These are phyloP conservation scores for Neonectria ditissima DNA, from an alignment of 2,329 filamentous ascomycete genomes.

Conservation along the genomic window DNA sequence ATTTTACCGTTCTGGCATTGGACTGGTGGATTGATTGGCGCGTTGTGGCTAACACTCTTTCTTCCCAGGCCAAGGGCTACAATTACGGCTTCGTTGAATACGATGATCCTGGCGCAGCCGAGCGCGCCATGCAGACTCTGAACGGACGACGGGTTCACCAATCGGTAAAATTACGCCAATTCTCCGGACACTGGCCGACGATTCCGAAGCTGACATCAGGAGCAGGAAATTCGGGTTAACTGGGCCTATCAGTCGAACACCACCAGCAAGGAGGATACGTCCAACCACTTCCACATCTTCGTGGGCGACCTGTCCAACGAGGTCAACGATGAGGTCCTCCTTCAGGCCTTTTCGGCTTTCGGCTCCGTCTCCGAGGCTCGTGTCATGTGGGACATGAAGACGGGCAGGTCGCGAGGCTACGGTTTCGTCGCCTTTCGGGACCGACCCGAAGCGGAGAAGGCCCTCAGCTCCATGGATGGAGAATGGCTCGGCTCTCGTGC, in stretches of 20 bases:
- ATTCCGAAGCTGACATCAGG: constrained; percentile 37
- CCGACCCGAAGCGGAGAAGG: constrained; percentile 92
- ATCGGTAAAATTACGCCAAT: constrained; percentile 68
- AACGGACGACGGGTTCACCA: constrained; percentile 97
- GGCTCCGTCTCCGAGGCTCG: constrained; percentile 96
- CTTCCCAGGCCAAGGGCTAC: constrained; percentile 85
- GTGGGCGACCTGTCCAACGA: constrained; percentile 98
- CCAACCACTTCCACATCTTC: constrained; percentile 98
- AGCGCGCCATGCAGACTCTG: constrained; percentile 96
- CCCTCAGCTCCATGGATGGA: constrained; percentile 96
- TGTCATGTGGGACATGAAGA: constrained; percentile 99
- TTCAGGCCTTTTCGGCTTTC: constrained; percentile 95
- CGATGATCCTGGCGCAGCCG: constrained; percentile 95
- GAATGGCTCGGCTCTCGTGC: constrained; percentile 98
- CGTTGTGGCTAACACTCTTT: constrained; percentile 42
- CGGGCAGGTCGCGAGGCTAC: constrained; percentile 94
- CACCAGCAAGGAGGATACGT: constrained; percentile 94
- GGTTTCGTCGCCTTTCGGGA: constrained; percentile 98
- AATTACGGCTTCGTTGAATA: constrained; percentile 99
- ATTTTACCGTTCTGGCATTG: background rate
- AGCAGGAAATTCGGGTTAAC: constrained; percentile 96
- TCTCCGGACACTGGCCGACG: constrained; percentile 15
- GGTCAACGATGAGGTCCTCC: constrained; percentile 95
- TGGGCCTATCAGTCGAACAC: constrained; percentile 99
- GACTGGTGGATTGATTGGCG: constrained; percentile 1